Percentiles rank a stretch among this genome's conserved stretches.
Evolutionary conservation across 2,329 filamentous ascomycete genomes (phyloP).

Genomic region (Chaetomium strumarium): DNA sequence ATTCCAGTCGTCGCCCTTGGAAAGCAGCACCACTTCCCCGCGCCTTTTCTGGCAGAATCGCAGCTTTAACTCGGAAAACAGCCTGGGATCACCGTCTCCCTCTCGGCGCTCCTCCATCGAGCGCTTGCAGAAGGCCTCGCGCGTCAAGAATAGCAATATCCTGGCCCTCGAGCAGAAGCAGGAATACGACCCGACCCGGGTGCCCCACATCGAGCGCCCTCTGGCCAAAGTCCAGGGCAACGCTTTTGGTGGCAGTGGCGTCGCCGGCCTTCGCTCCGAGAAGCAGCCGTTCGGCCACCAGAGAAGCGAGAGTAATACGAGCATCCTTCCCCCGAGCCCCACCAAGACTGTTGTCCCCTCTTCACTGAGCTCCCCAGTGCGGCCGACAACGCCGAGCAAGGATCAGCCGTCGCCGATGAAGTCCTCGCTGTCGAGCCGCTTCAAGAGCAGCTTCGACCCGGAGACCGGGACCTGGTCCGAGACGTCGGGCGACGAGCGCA

Average conservation of each 20-base stretch:
- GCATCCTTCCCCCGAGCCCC: slow-evolving; percentile 52
- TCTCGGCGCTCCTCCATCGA: slow-evolving; percentile 87
- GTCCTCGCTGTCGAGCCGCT: slow-evolving; percentile 68
- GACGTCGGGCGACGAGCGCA: slow-evolving; percentile 50
- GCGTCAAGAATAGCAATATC: slow-evolving; percentile 97
- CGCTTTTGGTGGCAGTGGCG: slow-evolving; percentile 55
- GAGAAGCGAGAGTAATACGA: slow-evolving; percentile 54
- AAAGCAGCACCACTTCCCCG: slow-evolving; percentile 60
- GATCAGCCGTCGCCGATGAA: slow-evolving; percentile 76
- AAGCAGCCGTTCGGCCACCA: slow-evolving; percentile 42
- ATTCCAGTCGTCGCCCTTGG: slow-evolving; percentile 77
- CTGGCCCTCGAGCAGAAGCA: slow-evolving; percentile 87
- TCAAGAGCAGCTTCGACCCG: slow-evolving; percentile 64
- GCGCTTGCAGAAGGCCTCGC: slow-evolving; percentile 86
- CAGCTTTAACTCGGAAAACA: slow-evolving; percentile 69
- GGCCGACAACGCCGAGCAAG: slow-evolving; percentile 53
- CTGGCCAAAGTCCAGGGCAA: slow-evolving; percentile 71
- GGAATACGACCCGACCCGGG: slow-evolving; percentile 79
- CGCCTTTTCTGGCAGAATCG: slow-evolving; percentile 87
- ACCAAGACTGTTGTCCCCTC: slow-evolving; percentile 38
- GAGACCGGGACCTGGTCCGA: slow-evolving; percentile 65
- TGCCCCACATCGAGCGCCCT: slow-evolving; percentile 76
- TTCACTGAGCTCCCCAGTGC: slow-evolving; percentile 32
- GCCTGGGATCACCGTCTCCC: slow-evolving; percentile 58
- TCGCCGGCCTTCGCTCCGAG: slow-evolving; percentile 48